phyloP scores from a whole-genome alignment of 495 filamentous ascomycete species.

The Daldinia bambusicola region DNA sequence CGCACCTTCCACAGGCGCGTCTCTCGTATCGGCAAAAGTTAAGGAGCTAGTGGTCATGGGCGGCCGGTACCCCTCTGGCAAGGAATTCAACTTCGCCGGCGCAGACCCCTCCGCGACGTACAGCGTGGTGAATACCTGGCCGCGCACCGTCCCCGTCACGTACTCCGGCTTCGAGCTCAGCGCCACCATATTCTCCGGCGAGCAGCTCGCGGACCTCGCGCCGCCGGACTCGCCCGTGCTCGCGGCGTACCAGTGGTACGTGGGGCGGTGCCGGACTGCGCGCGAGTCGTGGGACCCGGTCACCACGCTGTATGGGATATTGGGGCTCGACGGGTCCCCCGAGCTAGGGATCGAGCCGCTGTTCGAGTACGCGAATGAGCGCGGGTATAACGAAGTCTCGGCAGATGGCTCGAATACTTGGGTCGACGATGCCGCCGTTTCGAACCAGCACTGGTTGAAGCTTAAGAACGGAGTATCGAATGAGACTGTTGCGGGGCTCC shows the following conservation, averaged over 20 bases:
- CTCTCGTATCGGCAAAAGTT: slow-evolving; percentile 55
- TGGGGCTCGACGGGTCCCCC: slow-evolving; percentile 50
- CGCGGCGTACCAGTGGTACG: slow-evolving; percentile 51
- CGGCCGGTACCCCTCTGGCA: slow-evolving; percentile 56
- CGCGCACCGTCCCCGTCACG: slow-evolving; percentile 39
- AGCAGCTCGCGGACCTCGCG: slow-evolving; percentile 46
- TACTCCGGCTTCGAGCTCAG: slow-evolving; percentile 56
- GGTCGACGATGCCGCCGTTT: slow-evolving; percentile 46
- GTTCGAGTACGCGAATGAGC: slow-evolving; percentile 39
- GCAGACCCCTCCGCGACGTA: slow-evolving; percentile 47
- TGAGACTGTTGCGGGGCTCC: slow-evolving; percentile 19
- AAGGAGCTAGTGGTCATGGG: slow-evolving; percentile 60
- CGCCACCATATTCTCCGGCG: slow-evolving; percentile 50
- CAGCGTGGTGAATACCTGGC: slow-evolving; percentile 57
- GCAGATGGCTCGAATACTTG: slow-evolving; percentile 50
- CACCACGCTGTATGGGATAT: slow-evolving; percentile 56
- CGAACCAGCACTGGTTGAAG: slow-evolving; percentile 50
- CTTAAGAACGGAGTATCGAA: slow-evolving; percentile 43
- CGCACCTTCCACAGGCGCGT: slow-evolving; percentile 49
- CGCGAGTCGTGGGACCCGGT: slow-evolving; percentile 59
- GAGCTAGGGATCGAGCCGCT: slow-evolving; percentile 37
- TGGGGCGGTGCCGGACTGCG: slow-evolving; percentile 35
- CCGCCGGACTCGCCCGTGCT: slow-evolving; percentile 51
- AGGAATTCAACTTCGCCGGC: slow-evolving; percentile 58
- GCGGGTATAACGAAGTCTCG: slow-evolving; percentile 48